A percentile compares a stretch with the other conserved stretches of the same genome.
These are phyloP conservation scores for Hypoxylon subgilvum DNA, from an alignment of 495 filamentous ascomycete species.

Conservation along the genomic window DNA sequence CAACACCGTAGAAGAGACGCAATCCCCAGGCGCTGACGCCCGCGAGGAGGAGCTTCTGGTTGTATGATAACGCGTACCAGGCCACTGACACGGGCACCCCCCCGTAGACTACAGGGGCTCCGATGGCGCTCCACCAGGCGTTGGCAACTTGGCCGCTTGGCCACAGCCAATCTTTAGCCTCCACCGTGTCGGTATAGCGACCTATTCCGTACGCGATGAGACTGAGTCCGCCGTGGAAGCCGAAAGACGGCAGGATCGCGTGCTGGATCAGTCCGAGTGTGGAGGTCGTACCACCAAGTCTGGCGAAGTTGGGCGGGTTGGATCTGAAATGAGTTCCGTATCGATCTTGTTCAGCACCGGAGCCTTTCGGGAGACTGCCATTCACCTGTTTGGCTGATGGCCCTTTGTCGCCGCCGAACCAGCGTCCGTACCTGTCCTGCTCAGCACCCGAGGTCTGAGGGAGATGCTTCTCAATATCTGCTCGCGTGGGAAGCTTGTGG, in stretches of 20 bases:
- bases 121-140: constrained; percentile 65
- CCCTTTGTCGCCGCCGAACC: constrained; percentile 19
- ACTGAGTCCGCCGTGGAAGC: constrained; percentile 22
- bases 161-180: constrained; percentile 66
- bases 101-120: constrained; percentile 49
- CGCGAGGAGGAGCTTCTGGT: constrained; percentile 58
- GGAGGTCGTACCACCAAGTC: constrained; percentile 17
- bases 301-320: neutral
- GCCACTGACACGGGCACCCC: constrained; percentile 50
- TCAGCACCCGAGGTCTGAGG: constrained; percentile 27
- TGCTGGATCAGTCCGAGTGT: constrained; percentile 28
- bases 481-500: constrained; percentile 28
- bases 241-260: constrained; percentile 28
- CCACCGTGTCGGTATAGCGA: constrained; percentile 55
- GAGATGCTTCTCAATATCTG: constrained; percentile 27
- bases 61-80: constrained; percentile 53
- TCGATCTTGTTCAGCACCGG: constrained; percentile 27
- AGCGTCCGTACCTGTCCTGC: constrained; percentile 30
- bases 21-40: constrained; percentile 62
- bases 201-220: constrained; percentile 55
- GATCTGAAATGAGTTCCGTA: constrained; percentile 24
- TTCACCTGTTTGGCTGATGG: constrained; percentile 7
- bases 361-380: constrained; percentile 13
- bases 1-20: constrained; percentile 60
- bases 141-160: constrained; percentile 59